Evolutionary conservation across 495 filamentous ascomycete species (phyloP), one percentile per base, ranked within the genome.

Genomic region (Podospora comata): DNA sequence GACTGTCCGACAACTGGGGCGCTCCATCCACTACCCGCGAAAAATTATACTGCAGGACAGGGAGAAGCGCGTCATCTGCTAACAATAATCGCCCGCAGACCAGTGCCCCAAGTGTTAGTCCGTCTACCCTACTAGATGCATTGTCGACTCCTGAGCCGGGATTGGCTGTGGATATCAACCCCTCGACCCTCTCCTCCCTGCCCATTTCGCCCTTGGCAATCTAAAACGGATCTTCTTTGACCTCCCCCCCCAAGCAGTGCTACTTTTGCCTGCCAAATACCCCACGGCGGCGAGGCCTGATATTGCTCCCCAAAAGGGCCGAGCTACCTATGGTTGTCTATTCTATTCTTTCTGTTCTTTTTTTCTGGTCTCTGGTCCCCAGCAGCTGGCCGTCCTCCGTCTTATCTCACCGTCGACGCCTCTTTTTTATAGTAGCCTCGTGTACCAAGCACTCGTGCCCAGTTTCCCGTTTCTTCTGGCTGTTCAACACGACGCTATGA

Each of bases 41-140:
- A 72, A 72, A 74, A 74, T 74, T 71, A 67, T 56, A 64, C 30
- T 66, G 64, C 56, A 32, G 60, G 60, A 26, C n/a, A 65, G 5
- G 48, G 20, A 44, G 48, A 59, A 28, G 30, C 66, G 56, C 54
- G 54, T 64, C 48, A 67, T 56, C 44, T 48, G 39, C 60, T 66
- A 68, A 55, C 70, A 23, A 2, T 4, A 23, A 1, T n/a, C 2
- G 19, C 65, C 3, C 18, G 9, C 1, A 55, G 54, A 2, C 27
- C 11, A 26, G 5, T 13, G 4, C 6, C 5, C 3, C 6, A 18
- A 15, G 53, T 68, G 71, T 70, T 73, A 73, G 64, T 44, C 23
- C 1, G 30, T 19, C 15, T 54, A 48, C 5, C 23, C 23, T 23
- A 23, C 23, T 23, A 23, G 23, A 23, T 44, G n/a, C 48, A 16